phyloP scores from a whole-genome alignment of 768 basidiomycete genomes.

The Imleria badia region DNA sequence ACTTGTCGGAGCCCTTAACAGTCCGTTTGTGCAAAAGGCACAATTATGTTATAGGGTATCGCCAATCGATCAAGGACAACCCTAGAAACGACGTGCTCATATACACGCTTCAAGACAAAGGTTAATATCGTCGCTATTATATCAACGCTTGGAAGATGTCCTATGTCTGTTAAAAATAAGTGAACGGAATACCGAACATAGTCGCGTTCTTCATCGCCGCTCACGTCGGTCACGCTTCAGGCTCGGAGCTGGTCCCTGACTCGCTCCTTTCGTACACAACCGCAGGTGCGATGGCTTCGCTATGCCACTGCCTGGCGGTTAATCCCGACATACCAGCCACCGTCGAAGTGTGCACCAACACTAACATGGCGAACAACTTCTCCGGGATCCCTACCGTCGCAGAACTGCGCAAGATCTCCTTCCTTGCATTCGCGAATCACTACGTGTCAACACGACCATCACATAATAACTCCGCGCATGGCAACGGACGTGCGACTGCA shows the following conservation, averaged over 20 bases:
- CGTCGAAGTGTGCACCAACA: not conserved
- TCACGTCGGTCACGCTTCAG: not conserved
- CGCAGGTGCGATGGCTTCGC: not conserved
- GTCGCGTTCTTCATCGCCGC: not conserved
- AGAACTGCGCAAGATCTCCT: not conserved
- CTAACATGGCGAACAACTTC: not conserved
- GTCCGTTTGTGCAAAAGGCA: not conserved
- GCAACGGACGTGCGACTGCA: not conserved
- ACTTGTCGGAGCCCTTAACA: not conserved
- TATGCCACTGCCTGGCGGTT: not conserved
- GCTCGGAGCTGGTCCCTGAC: too few species aligned
- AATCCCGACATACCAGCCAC: not conserved
- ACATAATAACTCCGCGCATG: not conserved
- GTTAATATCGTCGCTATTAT: not conserved
- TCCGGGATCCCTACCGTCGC: not conserved
- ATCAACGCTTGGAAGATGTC: not conserved
- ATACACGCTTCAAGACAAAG: conserved; percentile 2
- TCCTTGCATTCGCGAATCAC: not conserved
- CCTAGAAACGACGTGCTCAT: conserved; percentile 2
- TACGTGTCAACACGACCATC: not conserved
- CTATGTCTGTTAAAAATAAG: not conserved
- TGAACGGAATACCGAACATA: not conserved
- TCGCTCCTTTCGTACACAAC: too few species aligned
- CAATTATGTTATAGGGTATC: not conserved
- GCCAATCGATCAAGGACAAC: not conserved